Evolutionary conservation across 768 basidiomycete species (phyloP).

Genomic region (Russula olivacea): DNA sequence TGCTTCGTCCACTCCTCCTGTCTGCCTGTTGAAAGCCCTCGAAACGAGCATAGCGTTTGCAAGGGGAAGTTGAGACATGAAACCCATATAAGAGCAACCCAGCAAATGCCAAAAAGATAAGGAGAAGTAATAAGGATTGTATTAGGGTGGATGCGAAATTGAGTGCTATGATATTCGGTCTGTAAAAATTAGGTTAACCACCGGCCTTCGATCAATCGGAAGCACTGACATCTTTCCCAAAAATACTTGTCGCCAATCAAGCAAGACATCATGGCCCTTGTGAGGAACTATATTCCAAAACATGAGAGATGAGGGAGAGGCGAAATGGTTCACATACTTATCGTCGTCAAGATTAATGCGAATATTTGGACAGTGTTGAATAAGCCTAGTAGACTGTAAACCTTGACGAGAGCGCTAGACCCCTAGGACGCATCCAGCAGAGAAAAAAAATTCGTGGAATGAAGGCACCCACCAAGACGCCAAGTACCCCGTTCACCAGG

Average conservation of each 20-base stretch:
- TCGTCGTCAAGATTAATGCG: conserved; percentile 60
- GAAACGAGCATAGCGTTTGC: conserved; percentile 43
- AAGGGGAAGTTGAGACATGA: conserved; percentile 43
- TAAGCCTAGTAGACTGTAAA: conserved; percentile 65
- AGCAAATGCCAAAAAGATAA: conserved; percentile 51
- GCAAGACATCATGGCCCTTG: conserved; percentile 34
- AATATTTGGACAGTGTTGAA: conserved; percentile 66
- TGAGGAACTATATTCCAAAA: conserved; percentile 37
- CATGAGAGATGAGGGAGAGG: background rate
- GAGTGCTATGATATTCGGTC: conserved; percentile 68
- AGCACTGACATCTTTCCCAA: conserved; percentile 59
- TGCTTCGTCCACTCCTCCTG: conserved; percentile 43
- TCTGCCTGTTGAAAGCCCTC: conserved; percentile 51
- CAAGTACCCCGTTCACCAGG: conserved; percentile 44
- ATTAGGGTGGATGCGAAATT: conserved; percentile 60
- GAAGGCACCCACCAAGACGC: conserved; percentile 43
- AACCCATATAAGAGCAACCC: conserved; percentile 54
- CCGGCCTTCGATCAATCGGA: background rate
- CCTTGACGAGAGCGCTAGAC: conserved; percentile 60
- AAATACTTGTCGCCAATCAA: conserved; percentile 52
- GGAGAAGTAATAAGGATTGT: conserved; percentile 55
- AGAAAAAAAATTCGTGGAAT: background rate
- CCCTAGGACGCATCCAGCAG: conserved; percentile 39
- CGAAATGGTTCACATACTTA: conserved; percentile 38
- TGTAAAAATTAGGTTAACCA: conserved; percentile 28